Conservation (phyloP, 805 yeast species). For the Suhomyces pyralidae region DNA sequence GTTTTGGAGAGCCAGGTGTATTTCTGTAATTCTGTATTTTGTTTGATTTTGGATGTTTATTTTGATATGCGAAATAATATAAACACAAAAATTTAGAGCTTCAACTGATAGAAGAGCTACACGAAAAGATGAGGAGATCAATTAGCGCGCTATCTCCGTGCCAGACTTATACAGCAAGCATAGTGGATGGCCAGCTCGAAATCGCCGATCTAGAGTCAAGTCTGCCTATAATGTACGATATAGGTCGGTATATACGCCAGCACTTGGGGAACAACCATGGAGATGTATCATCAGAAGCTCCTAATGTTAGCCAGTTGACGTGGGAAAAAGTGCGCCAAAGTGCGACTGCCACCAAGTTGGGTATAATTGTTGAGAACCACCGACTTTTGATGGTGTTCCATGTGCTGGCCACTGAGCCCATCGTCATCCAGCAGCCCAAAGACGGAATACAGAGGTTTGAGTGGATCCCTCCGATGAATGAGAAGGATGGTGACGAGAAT, state of each 20-base stretch:
- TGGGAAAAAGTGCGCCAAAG: conserved; percentile 23
- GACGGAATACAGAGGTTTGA: conserved; percentile 27
- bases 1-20: too few relatives aligned
- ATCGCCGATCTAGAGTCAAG: background rate
- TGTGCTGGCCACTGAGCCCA: conserved; percentile 22
- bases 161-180: conserved; percentile 18
- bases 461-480: conserved; percentile 31
- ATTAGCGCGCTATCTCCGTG: conserved; percentile 15
- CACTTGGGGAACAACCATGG: background rate
- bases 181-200: conserved; percentile 4
- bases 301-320: conserved; percentile 7
- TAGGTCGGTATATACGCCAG: background rate
- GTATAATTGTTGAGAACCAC: conserved; percentile 19
- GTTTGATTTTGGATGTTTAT: background rate
- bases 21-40: too few relatives aligned
- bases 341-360: conserved; percentile 26
- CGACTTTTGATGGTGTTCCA: conserved; percentile 23
- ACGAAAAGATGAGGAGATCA: background rate
- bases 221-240: background rate
- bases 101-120: too few relatives aligned
- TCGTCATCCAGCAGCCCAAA: conserved; percentile 27
- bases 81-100: too few relatives aligned
- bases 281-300: background rate
- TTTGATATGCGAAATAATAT: background rate
- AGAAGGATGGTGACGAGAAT: conserved; percentile 1